A percentile compares a stretch with the other conserved stretches of the same genome.
Evolutionary conservation across 495 filamentous ascomycete genomes (phyloP).

Genomic region (Penicillium waksmanii): DNA sequence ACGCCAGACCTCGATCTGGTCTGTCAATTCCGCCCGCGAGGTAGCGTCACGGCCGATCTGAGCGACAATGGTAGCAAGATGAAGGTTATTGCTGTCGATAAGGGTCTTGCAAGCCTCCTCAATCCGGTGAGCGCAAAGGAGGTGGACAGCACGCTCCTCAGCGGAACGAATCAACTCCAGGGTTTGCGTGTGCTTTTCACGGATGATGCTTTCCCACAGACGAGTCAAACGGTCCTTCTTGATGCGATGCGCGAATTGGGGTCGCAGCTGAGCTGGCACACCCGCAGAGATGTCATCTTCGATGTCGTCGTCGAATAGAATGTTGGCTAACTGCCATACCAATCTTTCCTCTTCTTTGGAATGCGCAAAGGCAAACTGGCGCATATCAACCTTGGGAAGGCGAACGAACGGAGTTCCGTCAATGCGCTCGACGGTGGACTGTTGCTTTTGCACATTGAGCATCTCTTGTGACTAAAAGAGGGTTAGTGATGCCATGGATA

Average conservation of each 20-base stretch:
- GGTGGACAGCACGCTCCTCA: slow-evolving; percentile 84
- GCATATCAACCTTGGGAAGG: slow-evolving; percentile 36
- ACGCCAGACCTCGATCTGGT: slow-evolving; percentile 84
- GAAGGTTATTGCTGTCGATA: slow-evolving; percentile 70
- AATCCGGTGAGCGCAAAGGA: slow-evolving; percentile 75
- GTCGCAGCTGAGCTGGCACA: slow-evolving; percentile 43
- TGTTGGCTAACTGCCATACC: slow-evolving; percentile 66
- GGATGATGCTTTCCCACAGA: slow-evolving; percentile 52
- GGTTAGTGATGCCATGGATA: slow-evolving; percentile 9
- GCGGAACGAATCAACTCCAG: slow-evolving; percentile 55
- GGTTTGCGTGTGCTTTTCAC: slow-evolving; percentile 48
- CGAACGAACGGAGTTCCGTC: slow-evolving; percentile 47
- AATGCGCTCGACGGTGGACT: slow-evolving; percentile 39
- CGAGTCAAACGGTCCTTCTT: slow-evolving; percentile 56
- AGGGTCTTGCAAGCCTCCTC: slow-evolving; percentile 80
- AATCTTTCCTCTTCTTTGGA: slow-evolving; percentile 41
- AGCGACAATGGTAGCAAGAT: slow-evolving; percentile 80
- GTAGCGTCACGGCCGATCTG: slow-evolving; percentile 72
- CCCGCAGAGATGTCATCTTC: slow-evolving; percentile 50
- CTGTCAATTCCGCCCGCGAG: slow-evolving; percentile 67
- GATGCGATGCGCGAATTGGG: slow-evolving; percentile 51
- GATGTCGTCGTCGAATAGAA: slow-evolving; percentile 77
- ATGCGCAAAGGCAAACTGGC: slow-evolving; percentile 39
- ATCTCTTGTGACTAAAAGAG: slow-evolving; percentile 33
- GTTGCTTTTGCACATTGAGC: slow-evolving; percentile 41